Evolutionary conservation across 1,284 basidiomycete genomes (phyloP).

Genomic region (Melanopsichium pennsylvanicum): DNA sequence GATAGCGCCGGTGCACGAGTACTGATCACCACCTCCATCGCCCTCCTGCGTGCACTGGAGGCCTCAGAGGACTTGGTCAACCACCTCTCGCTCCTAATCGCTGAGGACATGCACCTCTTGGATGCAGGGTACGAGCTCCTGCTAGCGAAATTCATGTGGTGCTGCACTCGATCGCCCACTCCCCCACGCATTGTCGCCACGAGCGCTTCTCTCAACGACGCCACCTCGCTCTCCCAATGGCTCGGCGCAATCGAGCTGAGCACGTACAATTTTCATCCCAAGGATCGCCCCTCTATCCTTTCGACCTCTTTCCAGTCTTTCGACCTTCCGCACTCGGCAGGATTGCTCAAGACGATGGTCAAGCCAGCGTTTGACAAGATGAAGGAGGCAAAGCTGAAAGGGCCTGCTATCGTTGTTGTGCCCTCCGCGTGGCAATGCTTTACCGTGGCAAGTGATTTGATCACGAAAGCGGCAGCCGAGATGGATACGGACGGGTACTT

Average conservation of each 20-base stretch:
- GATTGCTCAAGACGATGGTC: conserved; percentile 88
- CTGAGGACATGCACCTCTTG: conserved; percentile 86
- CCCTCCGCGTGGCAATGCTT: conserved; percentile 83
- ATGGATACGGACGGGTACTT: conserved; percentile 75
- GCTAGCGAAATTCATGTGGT: conserved; percentile 70
- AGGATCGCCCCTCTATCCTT: conserved; percentile 83
- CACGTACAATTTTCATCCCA: conserved; percentile 81
- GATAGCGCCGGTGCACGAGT: conserved; percentile 41
- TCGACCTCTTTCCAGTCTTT: conserved; percentile 78
- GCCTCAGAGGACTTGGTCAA: conserved; percentile 9
- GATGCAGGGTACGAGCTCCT: conserved; percentile 84
- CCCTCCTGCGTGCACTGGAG: conserved; percentile 61
- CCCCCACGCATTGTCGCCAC: conserved; percentile 77
- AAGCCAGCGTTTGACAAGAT: conserved; percentile 79
- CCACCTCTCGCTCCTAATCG: conserved; percentile 72
- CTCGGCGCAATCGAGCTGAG: conserved; percentile 75
- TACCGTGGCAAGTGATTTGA: conserved; percentile 80
- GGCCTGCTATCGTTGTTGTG: conserved; percentile 81
- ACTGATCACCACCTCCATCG: conserved; percentile 65
- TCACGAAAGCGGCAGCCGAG: conserved; percentile 84
- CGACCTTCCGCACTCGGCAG: conserved; percentile 83
- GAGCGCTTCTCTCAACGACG: conserved; percentile 80
- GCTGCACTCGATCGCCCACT: background rate
- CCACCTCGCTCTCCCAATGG: conserved; percentile 83
- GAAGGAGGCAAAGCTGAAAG: conserved; percentile 69